Conservation (phyloP, 1,139 yeast species). For the Geotrichum cucujoidarum region DNA sequence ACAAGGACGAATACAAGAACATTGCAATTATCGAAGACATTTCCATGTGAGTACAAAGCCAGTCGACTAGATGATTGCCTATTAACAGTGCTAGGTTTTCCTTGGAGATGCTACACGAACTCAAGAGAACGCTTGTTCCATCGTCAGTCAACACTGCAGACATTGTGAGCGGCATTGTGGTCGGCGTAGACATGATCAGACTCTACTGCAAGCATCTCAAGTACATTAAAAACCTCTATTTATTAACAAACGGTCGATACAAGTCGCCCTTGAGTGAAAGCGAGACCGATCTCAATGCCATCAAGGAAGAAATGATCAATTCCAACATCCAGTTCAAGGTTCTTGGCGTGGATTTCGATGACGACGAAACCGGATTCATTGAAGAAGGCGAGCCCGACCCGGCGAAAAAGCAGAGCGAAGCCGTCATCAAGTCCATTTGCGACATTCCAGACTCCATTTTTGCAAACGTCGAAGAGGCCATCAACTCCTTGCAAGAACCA, state of each 20-base stretch:
- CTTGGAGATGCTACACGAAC: slow-evolving; percentile 29
- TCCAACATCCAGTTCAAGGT: slow-evolving; percentile 26
- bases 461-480: slow-evolving; percentile 27
- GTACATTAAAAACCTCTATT: slow-evolving; percentile 40
- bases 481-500: slow-evolving; percentile 29
- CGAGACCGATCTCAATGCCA: slow-evolving; percentile 2
- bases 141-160: slow-evolving; percentile 33
- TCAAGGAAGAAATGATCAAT: slow-evolving; percentile 2
- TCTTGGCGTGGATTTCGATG: slow-evolving; percentile 38
- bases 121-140: slow-evolving; percentile 28
- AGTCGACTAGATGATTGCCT: no score
- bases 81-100: slow-evolving; percentile 22
- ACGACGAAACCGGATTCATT: slow-evolving; percentile 28
- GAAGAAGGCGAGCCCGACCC: slow-evolving; percentile 19
- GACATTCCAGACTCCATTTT: slow-evolving; percentile 23
- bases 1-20: slow-evolving; percentile 5
- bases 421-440: slow-evolving; percentile 12
- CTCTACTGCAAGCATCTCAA: slow-evolving; percentile 36
- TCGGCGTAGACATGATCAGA: slow-evolving; percentile 35
- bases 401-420: slow-evolving; percentile 25
- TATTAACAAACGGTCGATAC: slow-evolving; percentile 42
- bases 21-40: slow-evolving; percentile 5
- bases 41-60: slow-evolving; percentile 11
- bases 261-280: neutral
- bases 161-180: slow-evolving; percentile 32